Evolutionary conservation across 176 grass and related monocot species (phyloP), one percentile per base, ranked within the genome.

Genomic region (Sorghum bicolor): DNA sequence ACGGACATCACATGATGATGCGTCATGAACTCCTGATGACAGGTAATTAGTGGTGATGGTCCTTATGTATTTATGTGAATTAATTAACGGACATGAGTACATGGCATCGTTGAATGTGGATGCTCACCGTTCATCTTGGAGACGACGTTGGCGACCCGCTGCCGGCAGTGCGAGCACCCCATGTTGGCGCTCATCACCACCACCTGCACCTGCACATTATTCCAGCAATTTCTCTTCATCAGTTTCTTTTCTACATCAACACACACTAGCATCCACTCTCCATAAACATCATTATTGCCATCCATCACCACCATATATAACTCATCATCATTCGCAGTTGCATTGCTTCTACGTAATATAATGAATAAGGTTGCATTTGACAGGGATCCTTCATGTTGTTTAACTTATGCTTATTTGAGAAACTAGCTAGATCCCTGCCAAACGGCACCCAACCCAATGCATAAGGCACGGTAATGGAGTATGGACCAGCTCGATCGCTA

Each of bases 101-200:
- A 57, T 55, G 48, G 0, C 20, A 10, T 9, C 52, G 22, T 5
- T 58, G n/a, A 26, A 61, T 61, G 57, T 16, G 5, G 25, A 15
- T 86, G 74, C 89, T 96, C 62, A 96, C 96, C 84, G 33, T 99
- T 94, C 96, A 99, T 99, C 88, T 92, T 99, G 86, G 96, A 94
- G 83, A 99, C 87, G n/a, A 99, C 85, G 47, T 86, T 90, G 53
- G 96, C 86, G 50, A 99, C 87, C 41, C 96, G 90, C 80, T 80
- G 77, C 44, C 87, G 93, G 79, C 96, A 99, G 77, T 96, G 96
- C 22, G 71, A 85, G 22, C 96, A 99, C 9, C 89, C 89, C 96
- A 96, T 99, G 76, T 99, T 90, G 74, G 96, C 96, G 81, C 83
- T 99, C 91, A 99, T 92, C 57, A 99, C 96, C 63, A 99, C 89